Evolutionary conservation across 345 rosid species (phyloP).

Genomic region (Brassica incana): DNA sequence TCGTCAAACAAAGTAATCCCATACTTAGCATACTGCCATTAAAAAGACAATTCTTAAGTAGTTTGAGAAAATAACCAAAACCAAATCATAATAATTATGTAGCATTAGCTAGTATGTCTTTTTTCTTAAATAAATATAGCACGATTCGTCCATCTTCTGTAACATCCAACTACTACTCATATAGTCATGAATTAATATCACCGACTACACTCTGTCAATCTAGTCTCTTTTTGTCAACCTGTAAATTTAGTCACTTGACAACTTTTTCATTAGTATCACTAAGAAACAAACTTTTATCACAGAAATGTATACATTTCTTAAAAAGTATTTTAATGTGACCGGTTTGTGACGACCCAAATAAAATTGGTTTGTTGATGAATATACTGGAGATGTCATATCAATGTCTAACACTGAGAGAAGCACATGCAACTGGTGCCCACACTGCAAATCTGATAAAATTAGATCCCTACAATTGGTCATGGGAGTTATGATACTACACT

Average conservation of each 20-base stretch:
- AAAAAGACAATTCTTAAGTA: no score
- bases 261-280: not conserved
- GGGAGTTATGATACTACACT: constrained; percentile 15
- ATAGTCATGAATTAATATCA: not conserved
- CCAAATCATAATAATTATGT: not conserved
- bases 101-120: not conserved
- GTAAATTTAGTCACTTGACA: not conserved
- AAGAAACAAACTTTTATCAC: not conserved
- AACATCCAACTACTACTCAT: not conserved
- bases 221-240: no score
- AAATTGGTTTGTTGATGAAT: not conserved
- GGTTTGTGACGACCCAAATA: not conserved
- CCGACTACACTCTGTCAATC: not conserved
- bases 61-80: not conserved
- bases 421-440: constrained; percentile 31
- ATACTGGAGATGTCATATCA: constrained; percentile 6
- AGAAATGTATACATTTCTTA: not conserved
- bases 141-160: not conserved
- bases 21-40: no score
- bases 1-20: not conserved
- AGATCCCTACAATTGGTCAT: not conserved
- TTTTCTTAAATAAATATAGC: not conserved
- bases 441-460: not conserved
- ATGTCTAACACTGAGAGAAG: constrained; percentile 1
- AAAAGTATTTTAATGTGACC: not conserved